These are phyloP conservation scores for Clonostachys chloroleuca DNA, from an alignment of 2,329 filamentous ascomycete species.

Conservation along the genomic window DNA sequence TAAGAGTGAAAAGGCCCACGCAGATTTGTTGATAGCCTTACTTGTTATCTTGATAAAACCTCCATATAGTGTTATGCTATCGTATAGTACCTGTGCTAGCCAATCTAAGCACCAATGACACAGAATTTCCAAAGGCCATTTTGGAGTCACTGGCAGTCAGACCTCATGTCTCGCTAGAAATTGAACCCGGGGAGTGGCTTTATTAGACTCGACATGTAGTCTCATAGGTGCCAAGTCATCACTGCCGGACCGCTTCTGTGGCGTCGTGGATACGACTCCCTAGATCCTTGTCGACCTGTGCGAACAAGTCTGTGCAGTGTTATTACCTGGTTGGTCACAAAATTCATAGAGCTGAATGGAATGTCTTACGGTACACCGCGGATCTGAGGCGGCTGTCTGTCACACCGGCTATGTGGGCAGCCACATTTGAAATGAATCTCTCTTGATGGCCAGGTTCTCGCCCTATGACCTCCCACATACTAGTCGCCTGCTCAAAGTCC, in stretches of 20 bases:
- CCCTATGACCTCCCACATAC: conserved; percentile 44
- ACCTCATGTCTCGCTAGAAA: too few species aligned
- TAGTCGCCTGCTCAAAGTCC: conserved; percentile 45
- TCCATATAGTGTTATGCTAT: neutral
- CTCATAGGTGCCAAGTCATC: neutral
- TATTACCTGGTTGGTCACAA: neutral
- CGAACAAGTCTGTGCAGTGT: neutral
- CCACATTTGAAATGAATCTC: conserved; percentile 44
- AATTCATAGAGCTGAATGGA: neutral
- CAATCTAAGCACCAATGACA: neutral
- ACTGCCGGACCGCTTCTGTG: neutral
- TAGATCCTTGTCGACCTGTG: neutral
- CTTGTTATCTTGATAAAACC: neutral
- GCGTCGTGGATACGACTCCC: neutral
- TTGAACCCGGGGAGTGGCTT: neutral
- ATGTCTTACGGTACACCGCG: neutral
- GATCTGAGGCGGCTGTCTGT: neutral
- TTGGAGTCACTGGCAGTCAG: too few species aligned
- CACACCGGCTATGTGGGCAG: neutral
- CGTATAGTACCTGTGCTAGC: neutral
- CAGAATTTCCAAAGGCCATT: neutral
- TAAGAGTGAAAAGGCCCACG: neutral
- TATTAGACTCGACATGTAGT: neutral
- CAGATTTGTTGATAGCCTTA: neutral
- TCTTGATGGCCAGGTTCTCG: conserved; percentile 51